These are phyloP conservation scores for Leccinellum albellum DNA, from an alignment of 768 basidiomycete species.

Conservation along the genomic window DNA sequence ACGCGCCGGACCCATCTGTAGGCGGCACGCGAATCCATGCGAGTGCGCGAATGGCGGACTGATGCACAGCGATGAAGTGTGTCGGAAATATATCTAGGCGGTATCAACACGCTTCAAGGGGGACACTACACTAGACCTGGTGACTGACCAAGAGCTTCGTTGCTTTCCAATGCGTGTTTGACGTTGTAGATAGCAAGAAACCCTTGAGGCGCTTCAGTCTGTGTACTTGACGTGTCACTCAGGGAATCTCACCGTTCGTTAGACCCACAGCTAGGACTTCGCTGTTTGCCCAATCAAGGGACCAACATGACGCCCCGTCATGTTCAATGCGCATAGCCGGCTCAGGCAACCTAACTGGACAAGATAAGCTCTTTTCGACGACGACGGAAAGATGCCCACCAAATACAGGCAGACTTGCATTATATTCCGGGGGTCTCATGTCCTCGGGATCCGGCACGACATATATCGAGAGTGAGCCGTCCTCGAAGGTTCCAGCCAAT, in stretches of 20 bases:
- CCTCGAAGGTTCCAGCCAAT: slow-evolving; percentile 80
- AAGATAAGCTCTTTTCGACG: background rate
- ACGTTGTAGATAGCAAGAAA: slow-evolving; percentile 58
- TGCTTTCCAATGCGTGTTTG: slow-evolving; percentile 38
- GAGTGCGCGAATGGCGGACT: slow-evolving; percentile 74
- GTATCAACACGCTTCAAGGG: background rate
- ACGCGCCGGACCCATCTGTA: slow-evolving; percentile 42
- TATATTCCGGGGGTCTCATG: slow-evolving; percentile 30
- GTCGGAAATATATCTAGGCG: slow-evolving; percentile 51
- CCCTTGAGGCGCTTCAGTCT: slow-evolving; percentile 33
- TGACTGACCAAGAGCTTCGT: slow-evolving; percentile 30
- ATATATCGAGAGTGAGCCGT: slow-evolving; percentile 79
- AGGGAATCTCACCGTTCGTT: slow-evolving; percentile 59
- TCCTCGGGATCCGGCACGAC: slow-evolving; percentile 75
- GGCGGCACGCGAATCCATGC: slow-evolving; percentile 73
- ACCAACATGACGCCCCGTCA: slow-evolving; percentile 72
- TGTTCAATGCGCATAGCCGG: slow-evolving; percentile 72
- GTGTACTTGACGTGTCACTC: background rate
- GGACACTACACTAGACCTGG: background rate
- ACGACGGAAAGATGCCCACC: slow-evolving; percentile 36
- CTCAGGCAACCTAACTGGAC: slow-evolving; percentile 52
- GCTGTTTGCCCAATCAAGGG: slow-evolving; percentile 89
- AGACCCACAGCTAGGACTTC: slow-evolving; percentile 78
- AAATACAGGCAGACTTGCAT: slow-evolving; percentile 40
- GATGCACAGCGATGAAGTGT: slow-evolving; percentile 70